Percentiles rank a stretch among this genome's conserved stretches.
phyloP scores from a whole-genome alignment of 1,284 basidiomycete genomes.

The Cutaneotrichosporon daszewskae region DNA sequence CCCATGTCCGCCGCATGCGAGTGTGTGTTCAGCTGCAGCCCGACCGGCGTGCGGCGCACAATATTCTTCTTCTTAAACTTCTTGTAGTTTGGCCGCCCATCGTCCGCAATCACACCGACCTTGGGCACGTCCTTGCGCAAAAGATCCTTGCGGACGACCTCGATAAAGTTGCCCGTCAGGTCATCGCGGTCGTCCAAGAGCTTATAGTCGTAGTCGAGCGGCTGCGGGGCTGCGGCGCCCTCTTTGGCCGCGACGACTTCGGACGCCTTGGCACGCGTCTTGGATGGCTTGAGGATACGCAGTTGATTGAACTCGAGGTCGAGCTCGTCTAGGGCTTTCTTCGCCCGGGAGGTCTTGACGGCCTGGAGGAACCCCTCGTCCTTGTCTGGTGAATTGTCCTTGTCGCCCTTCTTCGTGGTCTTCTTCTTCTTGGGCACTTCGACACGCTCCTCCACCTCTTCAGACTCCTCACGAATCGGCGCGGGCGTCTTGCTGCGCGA shows the following conservation, averaged over 20 bases:
- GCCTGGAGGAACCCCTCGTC: conserved; percentile 42
- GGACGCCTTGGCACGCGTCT: conserved; percentile 42
- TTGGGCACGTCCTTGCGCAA: conserved; percentile 49
- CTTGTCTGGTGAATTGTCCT: conserved; percentile 4
- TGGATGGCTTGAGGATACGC: conserved; percentile 64
- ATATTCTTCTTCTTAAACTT: conserved; percentile 66
- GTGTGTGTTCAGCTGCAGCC: conserved; percentile 29
- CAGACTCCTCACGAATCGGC: not conserved
- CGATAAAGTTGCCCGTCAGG: conserved; percentile 77
- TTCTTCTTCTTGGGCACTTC: conserved; percentile 10
- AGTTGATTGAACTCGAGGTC: conserved; percentile 80
- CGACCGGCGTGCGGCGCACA: conserved; percentile 28
- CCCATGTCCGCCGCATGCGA: conserved; percentile 39
- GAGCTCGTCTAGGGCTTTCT: conserved; percentile 54
- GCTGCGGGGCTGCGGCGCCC: conserved; percentile 1
- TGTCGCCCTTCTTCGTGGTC: not conserved
- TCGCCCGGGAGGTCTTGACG: conserved; percentile 28
- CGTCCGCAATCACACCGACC: conserved; percentile 44
- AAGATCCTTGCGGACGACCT: conserved; percentile 54
- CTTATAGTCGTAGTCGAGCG: conserved; percentile 29
- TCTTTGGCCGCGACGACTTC: not conserved
- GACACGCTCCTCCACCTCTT: conserved; percentile 23
- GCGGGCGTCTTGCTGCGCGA: not conserved
- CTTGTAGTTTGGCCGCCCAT: conserved; percentile 68
- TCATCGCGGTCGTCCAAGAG: conserved; percentile 68